Evolutionary conservation across 495 filamentous ascomycete species (phyloP).

Genomic region (Daldinia childiae): DNA sequence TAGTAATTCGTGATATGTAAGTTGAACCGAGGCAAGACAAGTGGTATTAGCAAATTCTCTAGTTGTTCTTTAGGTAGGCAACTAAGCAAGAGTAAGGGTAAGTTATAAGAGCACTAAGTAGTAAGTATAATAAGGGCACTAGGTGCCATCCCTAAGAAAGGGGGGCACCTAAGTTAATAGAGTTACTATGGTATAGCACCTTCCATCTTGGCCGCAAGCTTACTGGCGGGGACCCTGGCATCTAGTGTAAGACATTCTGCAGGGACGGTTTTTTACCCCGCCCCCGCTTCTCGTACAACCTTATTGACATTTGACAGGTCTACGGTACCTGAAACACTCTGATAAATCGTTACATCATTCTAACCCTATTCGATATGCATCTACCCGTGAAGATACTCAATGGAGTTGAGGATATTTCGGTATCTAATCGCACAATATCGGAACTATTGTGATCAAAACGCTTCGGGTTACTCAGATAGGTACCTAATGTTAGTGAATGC

Average conservation of each 20-base stretch:
- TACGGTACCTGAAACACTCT: neutral
- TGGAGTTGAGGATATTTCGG: neutral
- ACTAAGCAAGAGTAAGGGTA: neutral
- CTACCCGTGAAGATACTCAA: conserved; percentile 14
- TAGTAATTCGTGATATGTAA: neutral
- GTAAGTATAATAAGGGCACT: neutral
- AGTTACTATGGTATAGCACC: neutral
- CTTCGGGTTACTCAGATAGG: neutral
- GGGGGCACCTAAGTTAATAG: neutral
- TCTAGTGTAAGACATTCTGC: conserved; percentile 4
- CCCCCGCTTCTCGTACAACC: conserved; percentile 14
- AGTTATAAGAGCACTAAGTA: neutral
- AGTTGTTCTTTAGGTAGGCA: neutral
- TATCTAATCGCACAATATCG: conserved; percentile 24
- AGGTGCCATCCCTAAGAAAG: neutral
- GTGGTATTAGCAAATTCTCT: neutral
- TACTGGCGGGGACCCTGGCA: neutral
- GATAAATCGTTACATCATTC: neutral
- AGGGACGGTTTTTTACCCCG: conserved; percentile 16
- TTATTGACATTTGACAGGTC: neutral
- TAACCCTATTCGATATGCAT: neutral
- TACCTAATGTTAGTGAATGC: conserved; percentile 1
- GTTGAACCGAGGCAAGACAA: neutral
- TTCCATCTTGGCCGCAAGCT: conserved; percentile 11
- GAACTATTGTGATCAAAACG: neutral